Evolutionary conservation across 352 stramenopile genomes (phyloP), one percentile per base, ranked within the genome.

Genomic region (Phytopythium aichiense): DNA sequence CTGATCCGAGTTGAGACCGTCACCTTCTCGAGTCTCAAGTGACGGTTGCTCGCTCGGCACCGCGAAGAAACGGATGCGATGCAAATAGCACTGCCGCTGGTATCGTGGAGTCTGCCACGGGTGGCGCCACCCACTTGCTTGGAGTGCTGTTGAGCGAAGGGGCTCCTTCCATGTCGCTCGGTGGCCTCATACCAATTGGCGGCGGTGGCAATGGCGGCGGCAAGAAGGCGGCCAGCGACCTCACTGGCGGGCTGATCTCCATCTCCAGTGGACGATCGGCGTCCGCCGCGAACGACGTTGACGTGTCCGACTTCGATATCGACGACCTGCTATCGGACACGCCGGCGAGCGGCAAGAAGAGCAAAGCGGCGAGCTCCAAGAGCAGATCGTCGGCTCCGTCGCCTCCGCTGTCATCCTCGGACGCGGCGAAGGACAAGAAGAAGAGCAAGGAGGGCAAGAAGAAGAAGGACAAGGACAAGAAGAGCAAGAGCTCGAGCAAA

Each of bases 171-270:
- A 83, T 86, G 74, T 72, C 76, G 42, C 60, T 86, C 28, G 76
- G 76, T 30, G 67, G 73, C 2, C 73, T 89, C 35, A 83, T 84
- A 15, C 72, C 81, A 8, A 87, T 91, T 58, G 67, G 68, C 1
- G 57, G 16, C 11, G 63, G 67, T 40, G 64, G 60, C 4, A 49
- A 51, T 4, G 38, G 62, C 35, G 61, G 58, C 42, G 57, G 60
- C 33, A 79, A 72, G 58, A 65, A 61, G 16, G 51, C 42, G 9
- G 25, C 62, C 16, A 81, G 62, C 12, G 73, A 88, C 33, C 69
- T 89, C 38, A 91, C 79, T 1, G 65, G 79, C 49, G 82, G 82
- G 0, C 67, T 89, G 31, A 88, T 91, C 58, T 85, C 77, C 11
- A 78, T 91, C 46, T 64, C 56, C 22, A n/a, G 52, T 33, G 46